Evolutionary conservation across 2,329 filamentous ascomycete genomes (phyloP), one percentile per base, ranked within the genome.

Genomic region (Fusarium caatingaense): DNA sequence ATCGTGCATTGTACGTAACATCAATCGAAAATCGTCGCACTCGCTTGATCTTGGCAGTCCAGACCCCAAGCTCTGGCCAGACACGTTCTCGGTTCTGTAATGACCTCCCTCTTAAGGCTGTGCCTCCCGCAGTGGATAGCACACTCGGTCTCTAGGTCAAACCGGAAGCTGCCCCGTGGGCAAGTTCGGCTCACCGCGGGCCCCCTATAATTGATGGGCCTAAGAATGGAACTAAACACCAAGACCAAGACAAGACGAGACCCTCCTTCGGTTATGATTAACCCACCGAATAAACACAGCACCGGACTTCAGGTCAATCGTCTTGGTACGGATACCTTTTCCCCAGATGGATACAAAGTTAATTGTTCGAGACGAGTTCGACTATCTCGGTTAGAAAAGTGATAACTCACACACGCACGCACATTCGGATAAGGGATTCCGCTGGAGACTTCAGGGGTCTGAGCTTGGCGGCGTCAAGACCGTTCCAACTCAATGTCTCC

Each of bases 101-200:
- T 44, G 47, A 66, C 63, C 61, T 66, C 62, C 62, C 62, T 65
- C 34, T 53, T 66, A 65, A 45, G 63, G 63, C 61, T 66, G 49
- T 28, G 54, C 41, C 41, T 66, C 53, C 62, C 46, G 60, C 60
- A 32, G 60, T 58, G 41, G 41, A 64, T 20, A 23, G 34, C 15
- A 5, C 11, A 42, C 20, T 16, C 12, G 18, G n/a, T 11, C 20
- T 51, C 25, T 54, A 49, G 11, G 42, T 41, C 23, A 32, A 66
- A 53, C 47, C 47, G 63, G 61, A 66, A 54, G 37, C 54, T 44
- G 27, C 41, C 25, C 62, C 62, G 49, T 45, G 8, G 16, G 34
- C 34, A n/a, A 7, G 9, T 44, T 55, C 21, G 20, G 20, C 16
- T 46, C 15, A 16, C 20, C 28, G 20, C 11, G 13, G 21, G 32